Conservation (phyloP, 345 rosid genomes). For the Brassica carinata region DNA sequence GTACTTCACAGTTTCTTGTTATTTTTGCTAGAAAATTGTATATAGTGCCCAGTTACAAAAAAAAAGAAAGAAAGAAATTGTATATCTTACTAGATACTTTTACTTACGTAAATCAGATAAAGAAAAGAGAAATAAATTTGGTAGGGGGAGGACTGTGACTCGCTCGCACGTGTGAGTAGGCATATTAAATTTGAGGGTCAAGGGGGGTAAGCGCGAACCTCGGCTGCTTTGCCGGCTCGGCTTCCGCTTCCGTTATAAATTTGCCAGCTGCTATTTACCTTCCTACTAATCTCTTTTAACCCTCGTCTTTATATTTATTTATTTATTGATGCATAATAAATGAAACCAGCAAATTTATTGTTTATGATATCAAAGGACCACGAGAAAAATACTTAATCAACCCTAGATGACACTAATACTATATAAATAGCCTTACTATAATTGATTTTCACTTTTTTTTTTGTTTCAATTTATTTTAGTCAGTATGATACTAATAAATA, state of each 20-base stretch:
- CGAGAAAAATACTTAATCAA: neutral
- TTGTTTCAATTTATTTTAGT: too few species aligned
- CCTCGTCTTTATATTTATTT: neutral
- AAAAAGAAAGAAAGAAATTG: too few species aligned
- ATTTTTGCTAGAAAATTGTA: neutral
- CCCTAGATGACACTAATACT: neutral
- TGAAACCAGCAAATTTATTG: conserved; percentile 15
- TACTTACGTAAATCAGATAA: neutral
- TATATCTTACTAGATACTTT: neutral
- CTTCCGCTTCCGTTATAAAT: conserved; percentile 26
- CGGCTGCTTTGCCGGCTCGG: conserved; percentile 63
- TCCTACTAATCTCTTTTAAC: conserved; percentile 11
- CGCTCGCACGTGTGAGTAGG: conserved; percentile 60
- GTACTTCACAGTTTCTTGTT: neutral
- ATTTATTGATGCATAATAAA: conserved; percentile 5
- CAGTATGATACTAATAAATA: too few species aligned
- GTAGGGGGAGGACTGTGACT: conserved; percentile 22
- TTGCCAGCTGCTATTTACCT: neutral
- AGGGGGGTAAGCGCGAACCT: conserved; percentile 46
- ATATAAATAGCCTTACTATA: neutral
- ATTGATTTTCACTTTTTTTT: too few species aligned
- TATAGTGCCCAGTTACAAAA: too few species aligned
- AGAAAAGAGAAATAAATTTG: neutral
- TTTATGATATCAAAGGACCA: conserved; percentile 23
- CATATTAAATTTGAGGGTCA: conserved; percentile 37